Evolutionary conservation across 139 green algal species (phyloP), one percentile per base, ranked within the genome.

Genomic region (Chlamydomonas sp.): DNA sequence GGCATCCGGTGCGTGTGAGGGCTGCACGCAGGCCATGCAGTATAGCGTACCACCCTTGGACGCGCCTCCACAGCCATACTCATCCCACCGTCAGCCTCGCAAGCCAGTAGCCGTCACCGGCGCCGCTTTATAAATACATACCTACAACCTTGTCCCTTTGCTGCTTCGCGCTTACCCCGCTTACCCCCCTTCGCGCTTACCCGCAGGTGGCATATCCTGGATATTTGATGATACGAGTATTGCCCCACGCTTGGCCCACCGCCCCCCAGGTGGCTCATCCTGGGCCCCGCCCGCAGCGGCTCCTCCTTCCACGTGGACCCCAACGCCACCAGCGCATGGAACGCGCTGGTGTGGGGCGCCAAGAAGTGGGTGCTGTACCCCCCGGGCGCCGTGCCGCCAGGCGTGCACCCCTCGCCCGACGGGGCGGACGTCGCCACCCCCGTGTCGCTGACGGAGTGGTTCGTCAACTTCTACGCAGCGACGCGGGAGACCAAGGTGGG

Each of bases 331-430:
- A 95, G 82, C 12, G 97, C 97, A 7, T 99, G 96, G 96, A 99
- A 99, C 82, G 96, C 93, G 1, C 95, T 99, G 7, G 83, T 99
- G 20, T 73, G 85, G 16, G 97, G 91, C n/a, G 16, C 84, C 77
- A 99, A 99, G 92, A 98, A 98, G 88, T 99, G 97, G 97, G 91
- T 99, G 12, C 60, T 99, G 75, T 99, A 96, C 91, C 97, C 98
- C 4, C 98, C 96, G 12, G 71, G 88, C 15, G 49, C 49, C 1
- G 82, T 79, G 58, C 92, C 98, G 3, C 98, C 98, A 8, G 97
- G 97, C 1, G 96, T 99, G 84, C 93, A 97, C 84, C 92, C 96
- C 61, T 97, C 92, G n/a, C 88, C 89, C 2, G 96, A 99, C 88
- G 97, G 97, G 66, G 95, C 95, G 1, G 94, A 99, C 58, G 98